Conservation (phyloP, 495 filamentous ascomycete genomes). For the Xylaria telfairii region DNA sequence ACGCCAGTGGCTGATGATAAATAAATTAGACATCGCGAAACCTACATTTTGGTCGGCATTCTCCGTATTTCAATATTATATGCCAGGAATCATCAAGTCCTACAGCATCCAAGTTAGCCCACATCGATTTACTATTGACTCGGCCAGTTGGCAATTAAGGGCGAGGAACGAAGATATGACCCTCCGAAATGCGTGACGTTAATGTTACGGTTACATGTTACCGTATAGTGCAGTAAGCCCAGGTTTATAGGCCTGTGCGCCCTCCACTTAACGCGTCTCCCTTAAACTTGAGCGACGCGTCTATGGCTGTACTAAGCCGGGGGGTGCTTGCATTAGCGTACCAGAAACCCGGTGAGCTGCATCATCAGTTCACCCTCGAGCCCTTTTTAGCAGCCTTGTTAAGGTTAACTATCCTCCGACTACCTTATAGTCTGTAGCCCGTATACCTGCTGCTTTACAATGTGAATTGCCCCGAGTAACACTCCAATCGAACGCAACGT, state of each 20-base stretch:
- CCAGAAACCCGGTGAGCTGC: constrained; percentile 22
- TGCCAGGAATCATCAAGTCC: background rate
- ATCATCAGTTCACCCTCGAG: constrained; percentile 17
- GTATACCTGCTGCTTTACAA: background rate
- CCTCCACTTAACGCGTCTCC: background rate
- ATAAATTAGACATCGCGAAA: background rate
- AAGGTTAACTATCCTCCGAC: background rate
- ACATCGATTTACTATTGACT: too few species aligned
- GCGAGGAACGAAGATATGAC: too few species aligned
- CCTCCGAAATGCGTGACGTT: too few species aligned
- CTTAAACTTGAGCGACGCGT: constrained; percentile 9
- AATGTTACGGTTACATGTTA: too few species aligned
- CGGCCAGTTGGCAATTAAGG: too few species aligned
- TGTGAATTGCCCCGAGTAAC: constrained; percentile 16
- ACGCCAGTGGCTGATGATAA: too few species aligned
- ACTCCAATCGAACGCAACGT: background rate
- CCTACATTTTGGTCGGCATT: background rate
- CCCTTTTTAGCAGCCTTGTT: background rate
- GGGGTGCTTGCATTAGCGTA: constrained; percentile 21
- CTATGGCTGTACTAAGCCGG: background rate
- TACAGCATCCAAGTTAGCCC: background rate
- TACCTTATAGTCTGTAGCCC: background rate
- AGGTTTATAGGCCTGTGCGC: background rate
- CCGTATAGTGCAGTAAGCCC: too few species aligned
- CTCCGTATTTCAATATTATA: background rate